These are phyloP conservation scores for Lachancea kluyveri DNA, from an alignment of 805 yeast genomes.

Conservation along the genomic window DNA sequence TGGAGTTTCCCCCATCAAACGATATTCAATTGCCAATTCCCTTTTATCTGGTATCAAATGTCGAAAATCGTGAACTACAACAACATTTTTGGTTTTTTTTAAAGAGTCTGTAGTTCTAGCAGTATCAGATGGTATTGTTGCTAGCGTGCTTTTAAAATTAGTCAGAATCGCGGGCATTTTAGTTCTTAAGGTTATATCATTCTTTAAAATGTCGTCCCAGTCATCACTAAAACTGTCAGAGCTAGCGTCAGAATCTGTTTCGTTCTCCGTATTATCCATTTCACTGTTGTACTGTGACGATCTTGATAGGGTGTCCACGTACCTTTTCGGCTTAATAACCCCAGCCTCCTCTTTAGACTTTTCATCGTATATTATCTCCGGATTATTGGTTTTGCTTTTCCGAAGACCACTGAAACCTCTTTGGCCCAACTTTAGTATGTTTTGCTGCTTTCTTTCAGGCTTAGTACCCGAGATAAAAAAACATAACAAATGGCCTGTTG, in stretches of 20 bases:
- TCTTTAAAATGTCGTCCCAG: constrained; percentile 58
- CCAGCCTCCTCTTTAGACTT: constrained; percentile 5
- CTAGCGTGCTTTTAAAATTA: constrained; percentile 22
- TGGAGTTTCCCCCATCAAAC: constrained; percentile 57
- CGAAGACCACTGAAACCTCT: constrained; percentile 24
- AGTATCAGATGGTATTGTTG: constrained; percentile 21
- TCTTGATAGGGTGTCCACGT: constrained; percentile 25
- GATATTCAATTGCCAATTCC: constrained; percentile 62
- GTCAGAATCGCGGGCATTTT: constrained; percentile 44
- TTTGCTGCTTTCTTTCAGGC: constrained; percentile 33
- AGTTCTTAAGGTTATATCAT: constrained; percentile 44
- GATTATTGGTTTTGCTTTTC: constrained; percentile 7
- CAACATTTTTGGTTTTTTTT: constrained; percentile 43
- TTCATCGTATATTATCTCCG: constrained; percentile 11
- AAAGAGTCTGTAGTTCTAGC: constrained; percentile 22
- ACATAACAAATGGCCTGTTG: constrained; percentile 71
- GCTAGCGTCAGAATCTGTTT: constrained; percentile 29
- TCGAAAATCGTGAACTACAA: constrained; percentile 57
- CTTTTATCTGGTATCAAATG: constrained; percentile 69
- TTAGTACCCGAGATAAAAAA: constrained; percentile 62
- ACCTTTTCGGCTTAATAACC: constrained; percentile 26
- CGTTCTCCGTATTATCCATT: constrained; percentile 12
- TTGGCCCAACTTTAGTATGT: constrained; percentile 22
- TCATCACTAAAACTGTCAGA: constrained; percentile 62
- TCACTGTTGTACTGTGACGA: constrained; percentile 8